Evolutionary conservation across 192 early-diverging fungal genomes (phyloP).

Genomic region (Linnemannia elongata): DNA sequence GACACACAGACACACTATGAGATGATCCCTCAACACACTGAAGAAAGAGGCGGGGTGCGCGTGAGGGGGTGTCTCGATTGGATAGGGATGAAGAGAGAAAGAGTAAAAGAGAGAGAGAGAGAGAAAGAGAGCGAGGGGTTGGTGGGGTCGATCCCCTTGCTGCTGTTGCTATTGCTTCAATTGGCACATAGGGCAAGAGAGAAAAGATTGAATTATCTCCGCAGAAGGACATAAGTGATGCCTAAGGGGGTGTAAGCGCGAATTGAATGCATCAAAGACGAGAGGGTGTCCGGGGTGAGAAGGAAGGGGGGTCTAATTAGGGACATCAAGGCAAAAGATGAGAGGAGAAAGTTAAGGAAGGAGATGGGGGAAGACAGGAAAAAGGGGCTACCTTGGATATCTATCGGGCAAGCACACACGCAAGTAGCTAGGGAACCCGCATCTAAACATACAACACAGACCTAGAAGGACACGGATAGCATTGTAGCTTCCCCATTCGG

Average conservation of each 20-base stretch:
- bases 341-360: background rate
- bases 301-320: background rate
- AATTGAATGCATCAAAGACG: background rate
- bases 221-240: background rate
- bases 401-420: background rate
- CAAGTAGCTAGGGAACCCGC: background rate
- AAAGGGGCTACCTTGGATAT: background rate
- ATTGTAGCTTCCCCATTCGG: background rate
- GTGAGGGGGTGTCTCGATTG: background rate
- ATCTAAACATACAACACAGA: background rate
- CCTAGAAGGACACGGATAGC: background rate
- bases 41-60: background rate
- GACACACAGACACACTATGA: background rate
- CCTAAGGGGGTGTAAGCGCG: background rate
- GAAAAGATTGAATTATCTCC: background rate
- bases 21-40: background rate
- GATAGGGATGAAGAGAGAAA: background rate
- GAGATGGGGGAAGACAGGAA: background rate
- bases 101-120: background rate
- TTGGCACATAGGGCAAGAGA: background rate
- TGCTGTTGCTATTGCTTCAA: background rate
- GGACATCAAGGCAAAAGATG: background rate
- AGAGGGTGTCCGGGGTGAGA: background rate
- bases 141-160: background rate
- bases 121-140: background rate